phyloP scores from a whole-genome alignment of 2,329 filamentous ascomycete species.

The Clathrospora elynae region DNA sequence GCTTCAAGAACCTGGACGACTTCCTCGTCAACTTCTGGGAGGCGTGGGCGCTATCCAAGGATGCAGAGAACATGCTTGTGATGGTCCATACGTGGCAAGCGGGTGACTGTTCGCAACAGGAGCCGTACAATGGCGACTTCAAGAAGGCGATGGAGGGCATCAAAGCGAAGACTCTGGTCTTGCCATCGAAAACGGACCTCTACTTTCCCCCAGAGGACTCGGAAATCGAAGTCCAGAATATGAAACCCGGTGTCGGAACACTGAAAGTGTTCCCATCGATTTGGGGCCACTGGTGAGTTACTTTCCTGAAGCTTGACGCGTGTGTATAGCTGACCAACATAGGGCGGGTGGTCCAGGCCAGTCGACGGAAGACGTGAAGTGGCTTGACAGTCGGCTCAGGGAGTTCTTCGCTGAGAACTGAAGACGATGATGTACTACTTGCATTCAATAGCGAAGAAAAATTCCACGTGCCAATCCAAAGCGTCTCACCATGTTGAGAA shows the following conservation, averaged over 20 bases:
- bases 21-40: conserved; percentile 81
- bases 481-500: too few relatives aligned
- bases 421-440: conserved; percentile 11
- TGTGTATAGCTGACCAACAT: conserved; percentile 13
- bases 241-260: conserved; percentile 63
- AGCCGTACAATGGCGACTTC: conserved; percentile 71
- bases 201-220: conserved; percentile 86
- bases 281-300: conserved; percentile 65
- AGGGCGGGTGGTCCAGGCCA: conserved; percentile 74
- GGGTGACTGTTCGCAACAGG: conserved; percentile 70
- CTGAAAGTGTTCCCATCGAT: conserved; percentile 62
- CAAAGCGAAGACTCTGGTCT: conserved; percentile 72
- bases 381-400: conserved; percentile 68
- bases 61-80: conserved; percentile 74
- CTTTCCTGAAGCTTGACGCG: background rate
- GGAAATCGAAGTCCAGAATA: conserved; percentile 70
- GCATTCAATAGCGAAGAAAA: conserved; percentile 35
- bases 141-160: conserved; percentile 66
- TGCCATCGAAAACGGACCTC: conserved; percentile 74
- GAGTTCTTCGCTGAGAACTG: conserved; percentile 55
- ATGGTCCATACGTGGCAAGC: conserved; percentile 83
- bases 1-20: conserved; percentile 70
- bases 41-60: conserved; percentile 71
- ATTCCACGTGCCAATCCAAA: conserved; percentile 35
- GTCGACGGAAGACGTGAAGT: conserved; percentile 72